Percentiles rank a stretch among this genome's conserved stretches.
Evolutionary conservation across 2,329 filamentous ascomycete genomes (phyloP).

Genomic region (Chaetomium sp.): DNA sequence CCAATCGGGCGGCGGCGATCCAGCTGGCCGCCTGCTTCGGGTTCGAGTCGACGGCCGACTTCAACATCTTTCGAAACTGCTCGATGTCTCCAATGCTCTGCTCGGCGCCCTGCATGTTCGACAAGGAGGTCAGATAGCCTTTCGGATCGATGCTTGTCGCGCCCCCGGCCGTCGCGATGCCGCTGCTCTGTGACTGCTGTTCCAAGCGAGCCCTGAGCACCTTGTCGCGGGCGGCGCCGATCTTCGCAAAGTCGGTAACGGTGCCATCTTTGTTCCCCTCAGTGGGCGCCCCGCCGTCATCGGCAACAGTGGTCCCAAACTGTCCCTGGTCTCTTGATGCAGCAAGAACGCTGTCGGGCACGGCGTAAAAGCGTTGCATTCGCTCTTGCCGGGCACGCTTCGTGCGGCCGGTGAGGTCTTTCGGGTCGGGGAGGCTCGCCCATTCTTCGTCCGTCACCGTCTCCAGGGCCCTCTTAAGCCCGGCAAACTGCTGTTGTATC

Average conservation of each 20-base stretch:
- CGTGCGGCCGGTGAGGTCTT: constrained; percentile 94
- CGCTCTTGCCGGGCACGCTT: constrained; percentile 80
- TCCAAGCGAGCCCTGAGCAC: constrained; percentile 93
- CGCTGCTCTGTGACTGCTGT: constrained; percentile 74
- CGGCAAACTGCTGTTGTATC: constrained; percentile 96
- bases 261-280: constrained; percentile 71
- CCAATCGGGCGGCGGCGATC: constrained; percentile 90
- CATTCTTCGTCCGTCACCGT: constrained; percentile 94
- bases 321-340: constrained; percentile 79
- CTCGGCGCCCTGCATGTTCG: constrained; percentile 76
- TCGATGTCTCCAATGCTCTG: constrained; percentile 95
- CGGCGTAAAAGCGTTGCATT: constrained; percentile 87
- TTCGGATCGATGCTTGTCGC: constrained; percentile 92
- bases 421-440: constrained; percentile 92
- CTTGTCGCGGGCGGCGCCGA: constrained; percentile 93
- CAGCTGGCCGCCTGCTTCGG: constrained; percentile 92
- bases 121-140: constrained; percentile 91
- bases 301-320: constrained; percentile 83
- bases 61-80: constrained; percentile 85
- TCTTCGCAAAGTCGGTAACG: constrained; percentile 97
- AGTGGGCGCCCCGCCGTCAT: constrained; percentile 63
- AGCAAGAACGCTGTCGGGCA: constrained; percentile 92
- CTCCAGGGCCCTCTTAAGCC: constrained; percentile 86
- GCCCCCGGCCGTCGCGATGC: constrained; percentile 72
- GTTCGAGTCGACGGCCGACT: constrained; percentile 97